A percentile compares a stretch with the other conserved stretches of the same genome.
Conservation (phyloP, 1,284 basidiomycete species). For the Quambalaria eucalypti region DNA sequence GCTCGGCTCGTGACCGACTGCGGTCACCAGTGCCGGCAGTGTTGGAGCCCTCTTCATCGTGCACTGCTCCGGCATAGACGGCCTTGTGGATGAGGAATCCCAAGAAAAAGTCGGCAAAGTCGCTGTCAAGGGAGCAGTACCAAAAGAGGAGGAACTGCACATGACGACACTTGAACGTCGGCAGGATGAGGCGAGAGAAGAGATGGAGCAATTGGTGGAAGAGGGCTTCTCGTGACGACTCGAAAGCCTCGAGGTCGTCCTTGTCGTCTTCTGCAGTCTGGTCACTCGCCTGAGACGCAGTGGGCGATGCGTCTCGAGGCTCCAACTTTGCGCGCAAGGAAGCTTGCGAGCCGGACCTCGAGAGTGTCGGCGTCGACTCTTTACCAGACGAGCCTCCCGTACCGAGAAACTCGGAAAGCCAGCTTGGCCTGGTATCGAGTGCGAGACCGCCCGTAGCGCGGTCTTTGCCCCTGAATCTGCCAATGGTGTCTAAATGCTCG, state of each 20-base stretch:
- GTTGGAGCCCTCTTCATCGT: constrained; percentile 51
- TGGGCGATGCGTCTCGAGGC: too few relatives aligned
- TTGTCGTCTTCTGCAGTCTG: not conserved
- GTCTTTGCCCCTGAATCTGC: not conserved
- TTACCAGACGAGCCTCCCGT: not conserved
- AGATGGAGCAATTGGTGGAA: constrained; percentile 83
- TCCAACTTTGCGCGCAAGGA: not conserved
- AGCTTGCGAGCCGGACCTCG: not conserved
- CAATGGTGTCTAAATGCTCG: constrained; percentile 61
- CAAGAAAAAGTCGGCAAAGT: constrained; percentile 85
- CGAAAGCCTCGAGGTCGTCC: not conserved
- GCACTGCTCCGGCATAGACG: constrained; percentile 55
- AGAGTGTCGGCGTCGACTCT: not conserved
- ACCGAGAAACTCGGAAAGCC: constrained; percentile 1
- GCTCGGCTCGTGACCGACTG: constrained; percentile 16
- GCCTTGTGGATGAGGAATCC: constrained; percentile 84
- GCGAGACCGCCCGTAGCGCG: not conserved
- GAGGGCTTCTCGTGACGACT: constrained; percentile 18
- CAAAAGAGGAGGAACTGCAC: constrained; percentile 96
- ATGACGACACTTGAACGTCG: constrained; percentile 91
- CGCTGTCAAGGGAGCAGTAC: constrained; percentile 77
- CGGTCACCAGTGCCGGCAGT: constrained; percentile 5
- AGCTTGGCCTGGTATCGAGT: not conserved
- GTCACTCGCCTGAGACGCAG: not conserved
- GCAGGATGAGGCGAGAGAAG: constrained; percentile 84